Base-by-base conservation (phyloP, 176 grass and related monocot species). In the Bonia amplexicaulis region DNA sequence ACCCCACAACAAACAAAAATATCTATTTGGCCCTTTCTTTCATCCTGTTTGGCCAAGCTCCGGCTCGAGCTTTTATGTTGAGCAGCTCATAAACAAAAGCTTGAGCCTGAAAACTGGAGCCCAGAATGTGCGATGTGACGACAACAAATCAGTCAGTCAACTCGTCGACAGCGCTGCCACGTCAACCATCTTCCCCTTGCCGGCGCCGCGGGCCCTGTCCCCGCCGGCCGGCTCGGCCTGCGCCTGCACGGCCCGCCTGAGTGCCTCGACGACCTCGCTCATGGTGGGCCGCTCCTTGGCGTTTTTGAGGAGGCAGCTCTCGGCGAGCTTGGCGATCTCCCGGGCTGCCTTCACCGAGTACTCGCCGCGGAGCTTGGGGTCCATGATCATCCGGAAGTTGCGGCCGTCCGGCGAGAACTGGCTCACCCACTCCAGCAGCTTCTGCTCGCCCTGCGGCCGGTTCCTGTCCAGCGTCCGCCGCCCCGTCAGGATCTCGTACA, bases 381-480 rank as follows among this genome's bases (percentile, higher is more conserved):
- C 96, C 66, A 98, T 94, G 82, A 98, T 98, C 91, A 94, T 89
- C 62, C 89, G 91, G 78, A 98, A 98, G 78, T 86, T 93, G 86
- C 91, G 92, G 66, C 84, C 84, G 35, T 90, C 86, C 13, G 93
- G 82, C 27, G 96, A 88, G 63, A 87, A 98, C 49, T 95, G 89
- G 53, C 9, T 57, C 76, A 98, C 96, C 93, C 93, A 98, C 31
- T 95, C 91, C 44, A 98, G 78, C 85, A 98, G 84, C 86, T 91
- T 96, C 91, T 98, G 91, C 70, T 98, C 89, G 20, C 75, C 86
- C 40, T 40, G 71, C 13, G 96, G 96, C 37, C 57, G 79, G 80
- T 92, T 95, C 71, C 89, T 52, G 52, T 98, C 93, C 20, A 94
- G 85, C 12, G 96, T 89, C 54, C 93, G 90, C 77, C 96, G 84